These are phyloP conservation scores for Gaeumannomyces tritici DNA, from an alignment of 2,329 filamentous ascomycete species.

Conservation along the genomic window DNA sequence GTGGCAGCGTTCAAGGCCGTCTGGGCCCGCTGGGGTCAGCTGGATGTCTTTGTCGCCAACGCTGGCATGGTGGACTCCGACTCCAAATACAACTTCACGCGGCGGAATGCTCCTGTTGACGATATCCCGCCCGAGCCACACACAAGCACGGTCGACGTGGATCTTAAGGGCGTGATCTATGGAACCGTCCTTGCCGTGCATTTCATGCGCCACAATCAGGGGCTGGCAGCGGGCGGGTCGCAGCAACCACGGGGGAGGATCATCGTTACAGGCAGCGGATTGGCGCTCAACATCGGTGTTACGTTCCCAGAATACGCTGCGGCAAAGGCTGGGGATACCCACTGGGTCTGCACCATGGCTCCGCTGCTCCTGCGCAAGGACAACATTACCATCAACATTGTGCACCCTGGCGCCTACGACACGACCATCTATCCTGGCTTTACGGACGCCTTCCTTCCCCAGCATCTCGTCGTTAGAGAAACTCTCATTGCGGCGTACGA, in stretches of 20 bases:
- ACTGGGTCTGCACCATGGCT: conserved; percentile 28
- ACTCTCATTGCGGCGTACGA: conserved; percentile 35
- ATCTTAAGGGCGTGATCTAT: conserved; percentile 41
- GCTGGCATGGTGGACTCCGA: conserved; percentile 37
- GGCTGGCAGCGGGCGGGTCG: conserved; percentile 27
- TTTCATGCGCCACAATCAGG: conserved; percentile 41
- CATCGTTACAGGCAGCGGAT: too few species aligned
- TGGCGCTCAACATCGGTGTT: too few species aligned
- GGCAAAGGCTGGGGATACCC: conserved; percentile 26
- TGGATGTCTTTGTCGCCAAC: conserved; percentile 39
- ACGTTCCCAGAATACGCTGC: too few species aligned
- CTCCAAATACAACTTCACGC: conserved; percentile 14
- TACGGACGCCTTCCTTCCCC: background rate
- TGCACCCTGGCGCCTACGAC: conserved; percentile 35
- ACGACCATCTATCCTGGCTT: conserved; percentile 32
- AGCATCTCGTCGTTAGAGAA: conserved; percentile 10
- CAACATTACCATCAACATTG: conserved; percentile 35
- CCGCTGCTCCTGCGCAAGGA: conserved; percentile 32
- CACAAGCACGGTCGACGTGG: conserved; percentile 33
- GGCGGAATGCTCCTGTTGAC: background rate
- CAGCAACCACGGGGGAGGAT: conserved; percentile 22
- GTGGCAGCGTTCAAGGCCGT: conserved; percentile 29
- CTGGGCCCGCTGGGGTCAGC: conserved; percentile 30
- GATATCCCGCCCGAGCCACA: conserved; percentile 25
- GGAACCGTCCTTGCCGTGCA: conserved; percentile 38